phyloP scores from a whole-genome alignment of 768 basidiomycete species.

The Lactarius hatsudake region DNA sequence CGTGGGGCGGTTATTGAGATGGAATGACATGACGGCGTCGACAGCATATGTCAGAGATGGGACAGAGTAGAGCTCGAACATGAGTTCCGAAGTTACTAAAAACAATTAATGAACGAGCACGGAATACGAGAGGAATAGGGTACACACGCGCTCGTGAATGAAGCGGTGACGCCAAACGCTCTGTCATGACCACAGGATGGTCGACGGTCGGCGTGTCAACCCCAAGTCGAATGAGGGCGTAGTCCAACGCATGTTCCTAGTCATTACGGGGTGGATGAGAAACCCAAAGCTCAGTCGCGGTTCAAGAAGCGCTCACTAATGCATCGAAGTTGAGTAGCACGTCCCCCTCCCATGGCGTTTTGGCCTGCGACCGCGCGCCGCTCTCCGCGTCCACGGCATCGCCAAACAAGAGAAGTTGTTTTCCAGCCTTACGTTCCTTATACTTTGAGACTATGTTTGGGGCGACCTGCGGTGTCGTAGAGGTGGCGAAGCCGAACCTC shows the following conservation, averaged over 20 bases:
- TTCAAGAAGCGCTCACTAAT: conserved; percentile 57
- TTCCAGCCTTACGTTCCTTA: conserved; percentile 84
- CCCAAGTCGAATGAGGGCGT: conserved; percentile 82
- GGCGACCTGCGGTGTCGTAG: conserved; percentile 52
- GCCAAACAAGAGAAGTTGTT: conserved; percentile 83
- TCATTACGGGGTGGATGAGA: conserved; percentile 18
- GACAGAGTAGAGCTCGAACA: conserved; percentile 90
- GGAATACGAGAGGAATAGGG: conserved; percentile 7
- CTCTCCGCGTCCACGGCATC: conserved; percentile 85
- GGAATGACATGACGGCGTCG: conserved; percentile 91
- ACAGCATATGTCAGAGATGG: conserved; percentile 86
- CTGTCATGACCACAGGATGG: conserved; percentile 93
- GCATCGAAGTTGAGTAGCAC: conserved; percentile 89
- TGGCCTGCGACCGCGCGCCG: conserved; percentile 72
- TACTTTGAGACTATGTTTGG: conserved; percentile 81
- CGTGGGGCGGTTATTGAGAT: conserved; percentile 62
- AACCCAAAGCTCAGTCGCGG: not conserved
- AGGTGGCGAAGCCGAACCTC: conserved; percentile 79
- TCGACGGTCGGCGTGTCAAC: conserved; percentile 72
- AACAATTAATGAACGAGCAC: not conserved
- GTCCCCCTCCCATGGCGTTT: conserved; percentile 92
- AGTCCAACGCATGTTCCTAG: conserved; percentile 94
- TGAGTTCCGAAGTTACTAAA: conserved; percentile 89
- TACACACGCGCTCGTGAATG: conserved; percentile 82
- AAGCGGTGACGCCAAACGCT: conserved; percentile 81